Base-by-base conservation (phyloP, 2,329 filamentous ascomycete genomes). In the Ophiostoma sp. region DNA sequence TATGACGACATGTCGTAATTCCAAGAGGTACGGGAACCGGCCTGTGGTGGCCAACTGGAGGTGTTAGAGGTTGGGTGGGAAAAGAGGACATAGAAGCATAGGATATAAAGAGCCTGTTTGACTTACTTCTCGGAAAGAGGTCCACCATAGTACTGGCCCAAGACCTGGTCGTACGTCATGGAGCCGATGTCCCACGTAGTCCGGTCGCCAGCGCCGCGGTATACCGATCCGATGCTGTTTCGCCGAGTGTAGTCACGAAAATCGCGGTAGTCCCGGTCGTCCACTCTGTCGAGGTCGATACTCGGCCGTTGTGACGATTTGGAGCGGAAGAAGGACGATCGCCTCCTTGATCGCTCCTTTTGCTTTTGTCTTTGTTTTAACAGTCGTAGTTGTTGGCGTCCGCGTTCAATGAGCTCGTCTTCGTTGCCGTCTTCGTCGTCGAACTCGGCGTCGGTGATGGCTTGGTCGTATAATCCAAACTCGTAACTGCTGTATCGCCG, bases 1-100 rank as follows among this genome's bases (percentile, higher is more conserved):
- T 86, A 86, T 33, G 84, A 84, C 36, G 79, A 79, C 69, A 83
- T 74, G 73, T 85, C 82, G 77, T 85, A 84, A 73, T 83, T 83
- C 76, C 82, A 82, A 5, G 84, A 85, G 5, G 80, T 78, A 64
- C 81, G 82, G 52, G 80, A 80, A 31, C 78, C 77, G 45, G 80
- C 78, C 55, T 78, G 72, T 31, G 77, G 74, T 31, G 80, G 78
- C 77, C 80, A 79, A 66, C 81, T 84, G 70, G 66, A 33, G 22
- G 28, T 48, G 71, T 72, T 61, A 72, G 70, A 31, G 11, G 31
- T 39, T 9, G 42, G 36, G 8, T 6, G 15, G 48, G 12, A 31
- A 55, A 4, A 19, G 19, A 39, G 19, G 4, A 12, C 15, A 31
- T 11, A 45, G 31, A 4, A 64, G n/a, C 4, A 36, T 15, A 59